Conservation (phyloP, 169 alveolate genomes). For the Eimeria acervulina region DNA sequence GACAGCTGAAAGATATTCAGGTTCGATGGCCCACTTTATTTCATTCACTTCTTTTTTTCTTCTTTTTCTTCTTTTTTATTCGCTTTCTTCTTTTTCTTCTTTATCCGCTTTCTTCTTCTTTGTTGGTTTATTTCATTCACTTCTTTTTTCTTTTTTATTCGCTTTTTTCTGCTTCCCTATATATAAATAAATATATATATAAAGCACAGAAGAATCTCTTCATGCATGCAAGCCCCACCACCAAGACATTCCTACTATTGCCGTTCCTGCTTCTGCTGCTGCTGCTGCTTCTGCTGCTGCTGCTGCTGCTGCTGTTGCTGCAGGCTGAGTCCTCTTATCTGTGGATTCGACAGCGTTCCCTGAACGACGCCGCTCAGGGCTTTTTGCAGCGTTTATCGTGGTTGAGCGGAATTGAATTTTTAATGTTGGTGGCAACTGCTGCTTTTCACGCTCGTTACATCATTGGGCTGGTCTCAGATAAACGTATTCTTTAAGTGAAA, state of each 20-base stretch:
- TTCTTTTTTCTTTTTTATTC: not conserved
- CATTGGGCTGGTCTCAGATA: conserved; percentile 79
- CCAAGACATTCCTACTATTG: too few relatives aligned
- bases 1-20: conserved; percentile 77
- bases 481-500: conserved; percentile 74
- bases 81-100: too few relatives aligned
- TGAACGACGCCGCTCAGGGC: conserved; percentile 81
- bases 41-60: not conserved
- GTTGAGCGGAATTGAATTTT: conserved; percentile 77
- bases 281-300: too few relatives aligned
- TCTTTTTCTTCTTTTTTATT: not conserved
- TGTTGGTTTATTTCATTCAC: too few relatives aligned
- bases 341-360: conserved; percentile 85
- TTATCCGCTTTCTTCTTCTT: too few relatives aligned
- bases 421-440: conserved; percentile 78
- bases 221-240: too few relatives aligned
- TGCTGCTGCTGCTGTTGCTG: not conserved
- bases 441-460: conserved; percentile 86
- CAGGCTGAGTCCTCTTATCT: conserved; percentile 82
- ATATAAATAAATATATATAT: too few relatives aligned
- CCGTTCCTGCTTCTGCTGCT: too few relatives aligned
- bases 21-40: not conserved
- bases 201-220: too few relatives aligned
- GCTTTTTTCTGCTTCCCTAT: not conserved
- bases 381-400: conserved; percentile 82